Evolutionary conservation across 192 early-diverging fungal genomes (phyloP), one percentile per base, ranked within the genome.

Genomic region (Linnemannia hyalina): DNA sequence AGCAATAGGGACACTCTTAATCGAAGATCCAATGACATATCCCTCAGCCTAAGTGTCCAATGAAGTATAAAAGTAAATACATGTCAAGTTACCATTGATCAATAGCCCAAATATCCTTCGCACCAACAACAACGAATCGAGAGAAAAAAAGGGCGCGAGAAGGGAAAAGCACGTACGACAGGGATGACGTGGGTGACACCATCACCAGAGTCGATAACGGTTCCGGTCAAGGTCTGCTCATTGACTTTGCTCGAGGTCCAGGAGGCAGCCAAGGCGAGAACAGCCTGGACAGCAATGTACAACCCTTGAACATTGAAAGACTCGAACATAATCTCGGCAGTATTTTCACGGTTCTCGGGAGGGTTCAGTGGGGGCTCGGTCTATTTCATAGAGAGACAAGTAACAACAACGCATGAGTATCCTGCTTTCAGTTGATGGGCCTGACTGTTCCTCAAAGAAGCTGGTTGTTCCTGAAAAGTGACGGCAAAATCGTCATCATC

Each of bases 181-280:
- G 98, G 98, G 83, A 99, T 99, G 63, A 99, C 98, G 88, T 99
- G 98, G 18, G 98, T 99, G 70, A 99, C 98, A 89, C 98, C 98
- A 91, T 99, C 98, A 57, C 98, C 98, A 83, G 95, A 95, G 89
- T 99, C 98, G 81, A 99, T 98, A 44, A 99, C 98, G 3, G 98
- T 99, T 78, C 98, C 98, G 13, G 98, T 99, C 80, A 99, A 91
- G 18, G 97, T 97, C 81, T 96, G 95, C 52, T 95, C 95, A 68
- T 89, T 92, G 18, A 93, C 93, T 82, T 97, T 97, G 73, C 93
- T 96, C 47, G 95, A 95, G 3, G 96, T 96, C 97, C 97, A 99
- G 77, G 94, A 95, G 41, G 98, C 98, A 38, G 98, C 98, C 75
- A 99, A 93, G 4, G 98, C 98, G 55, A 99, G 92, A 65, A 99